These are phyloP conservation scores for Erythrobasidium hasegawianum DNA, from an alignment of 1,284 basidiomycete species.

Conservation along the genomic window DNA sequence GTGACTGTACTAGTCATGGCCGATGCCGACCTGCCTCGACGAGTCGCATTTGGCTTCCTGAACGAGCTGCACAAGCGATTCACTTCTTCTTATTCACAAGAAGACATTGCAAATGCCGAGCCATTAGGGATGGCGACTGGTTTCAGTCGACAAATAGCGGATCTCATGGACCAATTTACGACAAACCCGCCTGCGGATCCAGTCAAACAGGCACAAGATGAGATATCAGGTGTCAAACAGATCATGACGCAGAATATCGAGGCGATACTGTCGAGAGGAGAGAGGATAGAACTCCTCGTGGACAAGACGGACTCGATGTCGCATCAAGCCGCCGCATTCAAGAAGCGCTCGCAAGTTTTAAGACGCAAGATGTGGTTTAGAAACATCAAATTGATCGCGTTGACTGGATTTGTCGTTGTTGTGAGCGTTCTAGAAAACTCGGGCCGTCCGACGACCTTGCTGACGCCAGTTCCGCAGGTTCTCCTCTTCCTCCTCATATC, in stretches of 20 bases:
- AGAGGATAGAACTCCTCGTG: conserved; percentile 90
- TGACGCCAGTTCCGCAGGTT: too few relatives aligned
- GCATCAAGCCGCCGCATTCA: conserved; percentile 90
- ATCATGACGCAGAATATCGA: conserved; percentile 50
- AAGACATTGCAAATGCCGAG: conserved; percentile 51
- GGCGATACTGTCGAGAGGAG: conserved; percentile 84
- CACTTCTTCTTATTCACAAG: conserved; percentile 52
- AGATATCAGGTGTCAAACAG: conserved; percentile 82
- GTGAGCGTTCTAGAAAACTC: too few relatives aligned
- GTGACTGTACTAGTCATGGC: conserved; percentile 70
- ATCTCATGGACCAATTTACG: conserved; percentile 80
- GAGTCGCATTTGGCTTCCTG: conserved; percentile 92
- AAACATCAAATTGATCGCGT: conserved; percentile 70
- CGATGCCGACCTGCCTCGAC: conserved; percentile 79
- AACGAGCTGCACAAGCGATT: conserved; percentile 80
- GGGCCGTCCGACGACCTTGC: too few relatives aligned
- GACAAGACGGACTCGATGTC: conserved; percentile 97
- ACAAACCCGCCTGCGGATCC: conserved; percentile 84
- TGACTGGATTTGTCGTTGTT: conserved; percentile 64
- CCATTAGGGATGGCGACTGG: conserved; percentile 56
- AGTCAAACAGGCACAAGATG: conserved; percentile 79
- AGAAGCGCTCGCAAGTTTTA: conserved; percentile 79
- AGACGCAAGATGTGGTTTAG: conserved; percentile 97
- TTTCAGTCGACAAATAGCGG: conserved; percentile 62
- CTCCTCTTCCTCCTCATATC: conserved; percentile 11